Evolutionary conservation across 202 grass and related monocot species (phyloP).

Genomic region (Schoenoplectus tabernaemontani): DNA sequence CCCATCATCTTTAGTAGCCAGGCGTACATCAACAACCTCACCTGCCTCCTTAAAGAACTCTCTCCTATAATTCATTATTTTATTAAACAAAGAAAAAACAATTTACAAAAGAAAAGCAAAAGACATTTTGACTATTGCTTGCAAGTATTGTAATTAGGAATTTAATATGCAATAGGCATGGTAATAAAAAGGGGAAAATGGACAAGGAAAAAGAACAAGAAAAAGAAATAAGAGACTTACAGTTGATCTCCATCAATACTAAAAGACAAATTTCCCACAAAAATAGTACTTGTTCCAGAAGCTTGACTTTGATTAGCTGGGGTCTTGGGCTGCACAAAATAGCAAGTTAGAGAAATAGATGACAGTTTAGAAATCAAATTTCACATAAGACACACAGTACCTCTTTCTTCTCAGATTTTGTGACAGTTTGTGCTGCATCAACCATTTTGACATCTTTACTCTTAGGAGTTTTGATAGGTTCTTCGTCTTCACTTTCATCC

Average conservation of each 20-base stretch:
- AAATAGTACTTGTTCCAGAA: slow-evolving; percentile 61
- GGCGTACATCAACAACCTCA: slow-evolving; percentile 62
- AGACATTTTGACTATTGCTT: neutral
- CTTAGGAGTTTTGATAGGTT: slow-evolving; percentile 37
- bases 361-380: neutral
- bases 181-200: neutral
- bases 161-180: neutral
- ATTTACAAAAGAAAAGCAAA: neutral
- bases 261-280: slow-evolving; percentile 76
- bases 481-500: slow-evolving; percentile 39
- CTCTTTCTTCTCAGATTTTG: slow-evolving; percentile 34
- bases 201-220: neutral
- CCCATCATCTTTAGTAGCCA: slow-evolving; percentile 49
- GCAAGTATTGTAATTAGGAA: neutral
- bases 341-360: neutral
- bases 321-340: slow-evolving; percentile 55
- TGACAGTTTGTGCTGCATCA: neutral
- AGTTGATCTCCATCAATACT: slow-evolving; percentile 35
- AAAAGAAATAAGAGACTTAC: slow-evolving; percentile 27
- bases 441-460: slow-evolving; percentile 33
- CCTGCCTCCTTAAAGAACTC: slow-evolving; percentile 72
- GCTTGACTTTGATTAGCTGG: slow-evolving; percentile 44
- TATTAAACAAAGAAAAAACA: neutral
- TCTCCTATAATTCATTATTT: slow-evolving; percentile 40
- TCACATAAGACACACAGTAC: slow-evolving; percentile 28